Evolutionary conservation across 352 stramenopile species (phyloP).

Genomic region (Globisporangium lucens): DNA sequence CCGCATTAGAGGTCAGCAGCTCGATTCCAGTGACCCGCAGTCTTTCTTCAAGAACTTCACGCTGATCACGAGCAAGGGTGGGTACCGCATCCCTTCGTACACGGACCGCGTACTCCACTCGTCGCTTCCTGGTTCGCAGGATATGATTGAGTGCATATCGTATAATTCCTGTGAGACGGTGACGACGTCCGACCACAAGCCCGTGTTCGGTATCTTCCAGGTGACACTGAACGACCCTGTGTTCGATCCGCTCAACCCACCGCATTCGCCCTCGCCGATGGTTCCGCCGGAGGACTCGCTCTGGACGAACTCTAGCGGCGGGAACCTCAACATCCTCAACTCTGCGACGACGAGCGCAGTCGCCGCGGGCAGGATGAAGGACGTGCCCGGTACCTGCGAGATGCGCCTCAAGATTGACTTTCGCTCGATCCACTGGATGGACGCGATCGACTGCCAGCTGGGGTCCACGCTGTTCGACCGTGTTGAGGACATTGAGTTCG

Average conservation of each 20-base stretch:
- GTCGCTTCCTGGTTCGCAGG: constrained; percentile 52
- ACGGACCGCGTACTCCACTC: constrained; percentile 87
- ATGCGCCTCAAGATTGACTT: constrained; percentile 67
- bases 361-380: constrained; percentile 52
- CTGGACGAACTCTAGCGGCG: constrained; percentile 46
- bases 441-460: constrained; percentile 38
- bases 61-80: constrained; percentile 47
- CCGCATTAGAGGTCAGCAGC: constrained; percentile 49
- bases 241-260: constrained; percentile 9
- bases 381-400: constrained; percentile 55
- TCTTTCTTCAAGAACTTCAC: constrained; percentile 64
- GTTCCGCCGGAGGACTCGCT: constrained; percentile 9
- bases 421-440: constrained; percentile 66
- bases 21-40: constrained; percentile 29
- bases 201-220: constrained; percentile 66
- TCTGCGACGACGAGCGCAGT: constrained; percentile 14
- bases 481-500: constrained; percentile 64
- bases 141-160: constrained; percentile 54
- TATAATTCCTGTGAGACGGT: constrained; percentile 81
- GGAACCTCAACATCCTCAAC: constrained; percentile 41
- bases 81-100: constrained; percentile 83
- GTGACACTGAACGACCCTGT: constrained; percentile 29
- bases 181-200: constrained; percentile 81
- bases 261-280: constrained; percentile 15
- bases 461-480: constrained; percentile 50